Evolutionary conservation across 2,329 filamentous ascomycete genomes (phyloP).

Genomic region (Diaporthe vexans): DNA sequence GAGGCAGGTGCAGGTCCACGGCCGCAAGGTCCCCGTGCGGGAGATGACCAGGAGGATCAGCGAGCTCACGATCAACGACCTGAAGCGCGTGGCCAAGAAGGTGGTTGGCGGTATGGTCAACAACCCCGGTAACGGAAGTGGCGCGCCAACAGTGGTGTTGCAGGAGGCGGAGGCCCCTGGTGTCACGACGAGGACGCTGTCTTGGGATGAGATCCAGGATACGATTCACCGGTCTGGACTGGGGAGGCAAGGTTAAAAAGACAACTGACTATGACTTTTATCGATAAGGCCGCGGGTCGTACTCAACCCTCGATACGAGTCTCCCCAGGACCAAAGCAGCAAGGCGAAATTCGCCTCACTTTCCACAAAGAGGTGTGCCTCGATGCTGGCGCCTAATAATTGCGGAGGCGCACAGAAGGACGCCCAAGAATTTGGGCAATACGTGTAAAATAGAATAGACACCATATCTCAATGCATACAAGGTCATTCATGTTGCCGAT

Average conservation of each 20-base stretch:
- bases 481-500: neutral
- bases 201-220: constrained; percentile 92
- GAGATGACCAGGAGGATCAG: constrained; percentile 96
- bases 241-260: constrained; percentile 63
- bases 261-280: neutral
- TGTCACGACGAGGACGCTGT: constrained; percentile 75
- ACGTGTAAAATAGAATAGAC: constrained; percentile 30
- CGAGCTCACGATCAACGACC: constrained; percentile 81
- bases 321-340: neutral
- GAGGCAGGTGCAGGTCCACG: constrained; percentile 96
- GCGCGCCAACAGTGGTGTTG: constrained; percentile 92
- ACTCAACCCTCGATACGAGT: neutral
- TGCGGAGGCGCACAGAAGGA: no score
- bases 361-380: neutral
- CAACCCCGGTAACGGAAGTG: constrained; percentile 84
- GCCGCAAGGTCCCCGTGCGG: constrained; percentile 87
- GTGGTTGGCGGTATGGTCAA: constrained; percentile 83
- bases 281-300: neutral
- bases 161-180: constrained; percentile 88
- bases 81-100: constrained; percentile 83
- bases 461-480: constrained; percentile 27
- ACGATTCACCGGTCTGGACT: constrained; percentile 87
- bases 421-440: neutral
- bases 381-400: neutral
- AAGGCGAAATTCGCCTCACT: no score